Evolutionary conservation across 2,329 filamentous ascomycete species (phyloP), one percentile per base, ranked within the genome.

Genomic region (Fusarium sp.): DNA sequence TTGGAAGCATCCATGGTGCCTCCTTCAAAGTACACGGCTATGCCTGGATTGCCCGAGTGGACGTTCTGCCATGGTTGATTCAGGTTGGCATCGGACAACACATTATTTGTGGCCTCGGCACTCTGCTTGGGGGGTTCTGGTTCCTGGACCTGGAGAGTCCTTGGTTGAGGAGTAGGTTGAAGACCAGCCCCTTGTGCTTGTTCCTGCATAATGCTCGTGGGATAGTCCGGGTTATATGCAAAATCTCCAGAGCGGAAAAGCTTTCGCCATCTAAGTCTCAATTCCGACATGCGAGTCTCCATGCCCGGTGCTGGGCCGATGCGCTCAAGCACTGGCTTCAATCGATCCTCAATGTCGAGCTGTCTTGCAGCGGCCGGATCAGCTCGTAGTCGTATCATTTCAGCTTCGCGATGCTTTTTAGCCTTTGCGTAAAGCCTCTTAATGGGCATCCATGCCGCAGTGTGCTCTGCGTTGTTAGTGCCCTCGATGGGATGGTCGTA

Each of bases 381-480:
- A 57, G 73, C 56, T 1, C 70, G 70, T 3, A 75, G 48, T 7
- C 73, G 72, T 6, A 62, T 13, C 13, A 75, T 59, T 10, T 75
- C 73, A 5, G 72, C 54, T 27, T 70, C 62, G 2, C 73, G 73
- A 34, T 75, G 73, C 2, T 57, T 60, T 9, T 71, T 75, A 5
- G 73, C 73, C 39, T 75, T 75, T 4, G 50, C 70, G n/a, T 71
- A 75, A 2, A 75, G 73, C 13, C 62, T 64, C 43, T 73, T 73
- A 8, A 75, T 71, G 5, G 72, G 73, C 63, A 75, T 75, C 73
- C 73, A 75, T 14, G 71, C 73, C 13, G 73, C 73, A 3, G 73
- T 75, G 32, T 75, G 73, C 13, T 76, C 64, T 5, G 70, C 52
- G 27, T 39, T 73, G 30, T 50, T 62, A 7, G 64, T 66, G 25